Evolutionary conservation across 1,284 basidiomycete genomes (phyloP), one percentile per base, ranked within the genome.

Genomic region (Ustilago shanxiensis): DNA sequence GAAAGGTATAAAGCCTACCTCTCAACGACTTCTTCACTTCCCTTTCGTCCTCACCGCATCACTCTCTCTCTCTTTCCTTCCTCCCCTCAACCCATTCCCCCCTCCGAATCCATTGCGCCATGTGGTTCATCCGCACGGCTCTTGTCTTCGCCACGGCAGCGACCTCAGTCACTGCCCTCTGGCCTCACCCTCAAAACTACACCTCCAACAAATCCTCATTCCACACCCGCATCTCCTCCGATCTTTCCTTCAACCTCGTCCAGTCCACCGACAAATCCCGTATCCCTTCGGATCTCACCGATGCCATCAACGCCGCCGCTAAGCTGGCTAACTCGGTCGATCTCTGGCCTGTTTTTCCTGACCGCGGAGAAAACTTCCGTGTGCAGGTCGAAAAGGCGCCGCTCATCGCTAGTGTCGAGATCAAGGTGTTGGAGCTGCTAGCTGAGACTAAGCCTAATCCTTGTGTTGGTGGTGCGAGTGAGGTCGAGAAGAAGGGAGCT

Each of bases 341-440:
- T 68, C 87, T 89, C 55, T 88, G 89, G 57, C 86, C 88, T 13
- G 87, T 90, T 56, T 86, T 88, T 56, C 88, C 90, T 54, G 90
- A 88, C 6, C 88, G 89, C 33, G 90, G 89, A 14, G 83, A 88
- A 16, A 86, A 83, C 14, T 88, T 89, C 69, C 84, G 85, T 1
- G 51, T 69, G 3, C 73, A 80, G 16, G 80, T 90, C 63, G 29
- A 53, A 3, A 57, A 72, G 2, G 87, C 88, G 0, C 78, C 83
- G 13, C 51, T 59, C 6, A 47, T 78, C 28, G 31, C 64, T 1
- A 61, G 53, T 18, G 68, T 81, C 4, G 31, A 67, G 37, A 59
- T 81, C 57, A 64, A 55, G 50, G 63, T 81, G 61, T 58, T 65
- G 18, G 66, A 79, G 50, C 53, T 73, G 24, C 53, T 72, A 55